phyloP scores from a whole-genome alignment of 106 monocot species.

The Iris macrosiphon region DNA sequence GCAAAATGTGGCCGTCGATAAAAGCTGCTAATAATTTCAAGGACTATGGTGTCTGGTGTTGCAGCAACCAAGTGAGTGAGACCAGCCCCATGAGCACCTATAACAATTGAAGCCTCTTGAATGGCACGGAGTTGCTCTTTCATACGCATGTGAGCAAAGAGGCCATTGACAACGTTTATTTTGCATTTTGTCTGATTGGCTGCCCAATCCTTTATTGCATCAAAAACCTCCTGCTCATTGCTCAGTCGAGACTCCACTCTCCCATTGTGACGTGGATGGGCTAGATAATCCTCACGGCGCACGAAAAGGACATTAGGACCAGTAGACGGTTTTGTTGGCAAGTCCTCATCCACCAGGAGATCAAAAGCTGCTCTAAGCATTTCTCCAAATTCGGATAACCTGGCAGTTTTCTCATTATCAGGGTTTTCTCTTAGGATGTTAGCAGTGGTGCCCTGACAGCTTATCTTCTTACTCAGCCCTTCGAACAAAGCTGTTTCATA shows the following conservation, averaged over 20 bases:
- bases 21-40: conserved; percentile 87
- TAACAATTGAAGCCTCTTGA: conserved; percentile 73
- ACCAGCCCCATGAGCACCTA: conserved; percentile 96
- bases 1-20: conserved; percentile 81
- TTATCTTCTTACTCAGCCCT: conserved; percentile 60
- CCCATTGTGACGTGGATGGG: conserved; percentile 86
- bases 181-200: conserved; percentile 49
- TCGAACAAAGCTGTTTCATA: conserved; percentile 95
- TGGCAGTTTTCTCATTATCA: conserved; percentile 52
- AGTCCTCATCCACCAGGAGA: conserved; percentile 24
- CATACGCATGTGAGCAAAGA: conserved; percentile 91
- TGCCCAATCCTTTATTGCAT: conserved; percentile 60
- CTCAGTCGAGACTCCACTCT: conserved; percentile 67
- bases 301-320: conserved; percentile 76
- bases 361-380: conserved; percentile 67
- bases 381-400: conserved; percentile 88
- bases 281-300: conserved; percentile 90
- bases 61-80: conserved; percentile 83
- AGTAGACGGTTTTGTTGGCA: conserved; percentile 16
- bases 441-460: conserved; percentile 58
- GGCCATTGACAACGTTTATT: conserved; percentile 69
- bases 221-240: conserved; percentile 83
- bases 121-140: conserved; percentile 67
- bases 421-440: conserved; percentile 27
- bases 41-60: conserved; percentile 41